A percentile compares a stretch with the other conserved stretches of the same genome.
Evolutionary conservation across 805 yeast species (phyloP).

Genomic region (Candida pseudofarinosa): DNA sequence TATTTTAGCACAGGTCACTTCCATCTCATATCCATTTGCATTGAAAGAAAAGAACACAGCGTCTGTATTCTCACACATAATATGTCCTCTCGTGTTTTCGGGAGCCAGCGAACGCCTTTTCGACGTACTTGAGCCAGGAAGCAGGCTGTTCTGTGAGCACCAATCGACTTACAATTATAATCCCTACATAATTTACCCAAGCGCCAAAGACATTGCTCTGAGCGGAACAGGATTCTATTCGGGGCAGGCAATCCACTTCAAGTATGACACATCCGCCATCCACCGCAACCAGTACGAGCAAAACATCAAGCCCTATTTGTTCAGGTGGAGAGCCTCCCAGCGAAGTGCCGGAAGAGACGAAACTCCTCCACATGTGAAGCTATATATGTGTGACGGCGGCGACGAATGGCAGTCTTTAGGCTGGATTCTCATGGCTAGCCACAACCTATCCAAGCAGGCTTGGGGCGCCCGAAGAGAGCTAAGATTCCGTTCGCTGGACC

Average conservation of each 20-base stretch:
- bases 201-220: conserved; percentile 33
- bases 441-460: conserved; percentile 72
- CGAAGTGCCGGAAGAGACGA: conserved; percentile 26
- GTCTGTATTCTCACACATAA: conserved; percentile 45
- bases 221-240: conserved; percentile 44
- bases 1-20: conserved; percentile 43
- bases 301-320: conserved; percentile 38
- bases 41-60: conserved; percentile 19
- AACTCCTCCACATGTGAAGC: conserved; percentile 65
- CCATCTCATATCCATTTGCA: conserved; percentile 45
- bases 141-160: conserved; percentile 15
- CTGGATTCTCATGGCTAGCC: conserved; percentile 74
- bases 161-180: conserved; percentile 20
- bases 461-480: conserved; percentile 56
- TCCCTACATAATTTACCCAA: conserved; percentile 44
- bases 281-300: conserved; percentile 36
- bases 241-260: conserved; percentile 50
- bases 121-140: conserved; percentile 25
- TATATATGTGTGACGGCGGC: conserved; percentile 52
- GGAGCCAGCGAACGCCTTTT: conserved; percentile 16
- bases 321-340: conserved; percentile 37
- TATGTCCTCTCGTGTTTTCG: conserved; percentile 42
- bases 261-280: conserved; percentile 20
- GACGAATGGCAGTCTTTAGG: conserved; percentile 47
- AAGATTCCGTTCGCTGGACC: conserved; percentile 9